These are phyloP conservation scores for Penicillium rolfsii DNA, from an alignment of 2,329 filamentous ascomycete genomes.

Conservation along the genomic window DNA sequence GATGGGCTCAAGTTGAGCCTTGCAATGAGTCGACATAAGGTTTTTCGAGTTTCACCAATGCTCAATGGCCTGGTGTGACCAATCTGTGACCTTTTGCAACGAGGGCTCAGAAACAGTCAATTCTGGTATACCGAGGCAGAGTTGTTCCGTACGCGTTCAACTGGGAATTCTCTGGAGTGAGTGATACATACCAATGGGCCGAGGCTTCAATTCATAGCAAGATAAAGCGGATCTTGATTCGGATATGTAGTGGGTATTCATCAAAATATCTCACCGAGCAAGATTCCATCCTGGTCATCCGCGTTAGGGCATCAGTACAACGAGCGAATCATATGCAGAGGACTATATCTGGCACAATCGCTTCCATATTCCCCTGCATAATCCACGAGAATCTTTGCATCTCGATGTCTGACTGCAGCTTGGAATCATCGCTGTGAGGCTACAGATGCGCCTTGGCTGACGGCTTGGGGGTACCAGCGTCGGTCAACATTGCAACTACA, in stretches of 20 bases:
- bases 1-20: slow-evolving; percentile 26
- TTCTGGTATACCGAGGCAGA: slow-evolving; percentile 4
- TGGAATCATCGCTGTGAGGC: not conserved
- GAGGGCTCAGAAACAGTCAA: slow-evolving; percentile 11
- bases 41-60: slow-evolving; percentile 8
- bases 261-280: slow-evolving; percentile 11
- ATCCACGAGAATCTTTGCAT: not conserved
- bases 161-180: slow-evolving; percentile 5
- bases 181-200: slow-evolving; percentile 18
- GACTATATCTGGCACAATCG: not conserved
- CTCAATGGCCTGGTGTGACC: slow-evolving; percentile 8
- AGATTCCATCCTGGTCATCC: slow-evolving; percentile 18
- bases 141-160: slow-evolving; percentile 9
- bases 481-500: slow-evolving; percentile 7
- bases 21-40: slow-evolving; percentile 21
- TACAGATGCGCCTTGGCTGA: not conserved
- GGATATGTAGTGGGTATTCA: slow-evolving; percentile 12
- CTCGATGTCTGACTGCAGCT: not conserved
- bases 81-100: slow-evolving; percentile 13
- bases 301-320: slow-evolving; percentile 1
- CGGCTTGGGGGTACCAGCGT: not conserved
- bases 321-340: slow-evolving; percentile 18
- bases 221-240: slow-evolving; percentile 12
- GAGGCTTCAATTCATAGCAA: not conserved
- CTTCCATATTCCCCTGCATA: slow-evolving; percentile 3